Conservation (phyloP, 2,329 filamentous ascomycete genomes). For the Ceratocystis destructans region DNA sequence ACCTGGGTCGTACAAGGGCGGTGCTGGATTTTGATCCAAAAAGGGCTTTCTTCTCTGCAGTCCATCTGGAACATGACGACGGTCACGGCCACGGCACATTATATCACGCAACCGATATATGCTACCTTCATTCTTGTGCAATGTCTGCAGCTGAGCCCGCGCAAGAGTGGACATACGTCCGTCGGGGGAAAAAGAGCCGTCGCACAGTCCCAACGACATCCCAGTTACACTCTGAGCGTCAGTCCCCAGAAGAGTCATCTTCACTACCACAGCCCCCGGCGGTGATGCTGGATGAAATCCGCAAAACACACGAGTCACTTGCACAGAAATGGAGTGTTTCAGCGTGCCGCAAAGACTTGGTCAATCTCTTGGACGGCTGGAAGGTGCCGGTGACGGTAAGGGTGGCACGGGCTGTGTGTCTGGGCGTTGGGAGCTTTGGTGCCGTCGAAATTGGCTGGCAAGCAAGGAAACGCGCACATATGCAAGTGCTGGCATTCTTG, state of each 20-base stretch:
- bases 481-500: slow-evolving; percentile 42
- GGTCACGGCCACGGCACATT: not conserved
- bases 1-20: not conserved
- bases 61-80: not conserved
- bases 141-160: not conserved
- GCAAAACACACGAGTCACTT: not conserved
- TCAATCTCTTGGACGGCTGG: not conserved
- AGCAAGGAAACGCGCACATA: slow-evolving; percentile 33
- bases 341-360: not conserved
- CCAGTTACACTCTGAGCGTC: not conserved
- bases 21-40: not conserved
- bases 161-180: slow-evolving; percentile 12
- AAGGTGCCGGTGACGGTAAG: not conserved
- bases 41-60: not conserved
- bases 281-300: slow-evolving; percentile 5
- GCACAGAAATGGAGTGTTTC: not conserved
- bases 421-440: slow-evolving; percentile 43
- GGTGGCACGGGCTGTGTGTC: slow-evolving; percentile 33
- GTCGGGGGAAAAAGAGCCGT: slow-evolving; percentile 1
- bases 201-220: not conserved
- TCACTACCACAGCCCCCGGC: not conserved
- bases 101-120: not conserved
- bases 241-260: not conserved
- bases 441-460: slow-evolving; percentile 33
- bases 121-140: not conserved